Percentiles rank a stretch among this genome's conserved stretches.
phyloP scores from a whole-genome alignment of 2,329 filamentous ascomycete species.

The Cladorrhinum sp. region DNA sequence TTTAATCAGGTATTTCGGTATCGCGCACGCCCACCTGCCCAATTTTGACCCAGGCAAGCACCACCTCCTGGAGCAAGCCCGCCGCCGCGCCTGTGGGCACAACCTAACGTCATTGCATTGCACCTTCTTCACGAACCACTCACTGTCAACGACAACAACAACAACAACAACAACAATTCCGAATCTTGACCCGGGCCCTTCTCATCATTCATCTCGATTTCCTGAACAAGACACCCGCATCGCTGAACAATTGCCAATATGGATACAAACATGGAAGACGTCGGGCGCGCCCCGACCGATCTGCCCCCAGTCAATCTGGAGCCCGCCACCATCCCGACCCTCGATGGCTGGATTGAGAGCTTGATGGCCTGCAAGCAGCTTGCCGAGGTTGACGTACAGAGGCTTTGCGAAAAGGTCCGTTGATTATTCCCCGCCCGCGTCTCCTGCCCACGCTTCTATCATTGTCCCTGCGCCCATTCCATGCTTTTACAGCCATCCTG shows the following conservation, averaged over 20 bases:
- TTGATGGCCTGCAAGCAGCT: constrained; percentile 99
- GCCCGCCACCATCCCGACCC: constrained; percentile 83
- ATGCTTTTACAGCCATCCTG: not conserved
- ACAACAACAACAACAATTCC: not conserved
- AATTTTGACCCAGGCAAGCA: constrained; percentile 27
- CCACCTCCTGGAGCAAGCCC: constrained; percentile 19
- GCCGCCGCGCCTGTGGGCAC: constrained; percentile 24
- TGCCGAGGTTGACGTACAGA: constrained; percentile 88
- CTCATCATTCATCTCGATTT: not conserved
- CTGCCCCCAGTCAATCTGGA: constrained; percentile 68
- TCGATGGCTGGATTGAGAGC: constrained; percentile 98
- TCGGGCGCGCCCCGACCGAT: constrained; percentile 78
- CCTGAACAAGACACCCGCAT: not conserved
- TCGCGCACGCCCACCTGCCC: constrained; percentile 24
- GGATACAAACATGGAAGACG: constrained; percentile 99
- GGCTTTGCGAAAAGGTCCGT: constrained; percentile 93
- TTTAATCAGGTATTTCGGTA: not conserved
- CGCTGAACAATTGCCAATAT: constrained; percentile 46
- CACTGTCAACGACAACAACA: constrained; percentile 5
- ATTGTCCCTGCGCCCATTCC: not conserved
- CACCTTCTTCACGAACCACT: constrained; percentile 14
- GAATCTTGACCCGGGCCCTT: not conserved
- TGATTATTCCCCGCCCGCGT: not conserved
- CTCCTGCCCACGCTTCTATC: not conserved
- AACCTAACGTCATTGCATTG: constrained; percentile 28